Conservation (phyloP, 768 basidiomycete genomes). For the Termitomyces sp. region DNA sequence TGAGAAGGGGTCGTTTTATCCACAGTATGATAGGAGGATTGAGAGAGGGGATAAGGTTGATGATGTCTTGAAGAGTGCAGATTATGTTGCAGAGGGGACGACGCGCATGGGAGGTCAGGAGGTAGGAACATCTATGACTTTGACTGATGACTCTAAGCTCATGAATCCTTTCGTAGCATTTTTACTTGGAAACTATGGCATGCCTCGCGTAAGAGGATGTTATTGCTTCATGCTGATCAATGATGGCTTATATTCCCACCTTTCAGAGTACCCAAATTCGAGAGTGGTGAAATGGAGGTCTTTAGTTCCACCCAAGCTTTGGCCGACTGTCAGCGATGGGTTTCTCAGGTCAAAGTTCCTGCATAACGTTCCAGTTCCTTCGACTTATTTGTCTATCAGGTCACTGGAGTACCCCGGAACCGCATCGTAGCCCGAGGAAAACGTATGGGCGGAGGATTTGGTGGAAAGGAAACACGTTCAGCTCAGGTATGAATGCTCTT, state of each 20-base stretch:
- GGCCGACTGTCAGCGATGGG: slow-evolving; percentile 13
- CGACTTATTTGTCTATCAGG: neutral
- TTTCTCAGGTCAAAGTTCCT: slow-evolving; percentile 8
- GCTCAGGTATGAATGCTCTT: slow-evolving; percentile 4
- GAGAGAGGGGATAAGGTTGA: slow-evolving; percentile 12
- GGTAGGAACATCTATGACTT: neutral
- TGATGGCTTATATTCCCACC: neutral
- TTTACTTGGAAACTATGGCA: slow-evolving; percentile 16
- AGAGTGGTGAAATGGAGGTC: slow-evolving; percentile 16
- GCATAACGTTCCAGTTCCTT: neutral
- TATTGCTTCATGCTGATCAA: too few relatives aligned
- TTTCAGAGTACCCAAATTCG: slow-evolving; percentile 10
- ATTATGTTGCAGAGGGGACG: slow-evolving; percentile 8
- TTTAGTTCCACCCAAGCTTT: slow-evolving; percentile 13
- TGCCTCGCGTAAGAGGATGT: slow-evolving; percentile 9
- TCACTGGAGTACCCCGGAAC: slow-evolving; percentile 15
- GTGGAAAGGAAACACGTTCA: slow-evolving; percentile 13
- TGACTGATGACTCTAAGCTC: neutral
- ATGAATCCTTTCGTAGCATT: slow-evolving; percentile 4
- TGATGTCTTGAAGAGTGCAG: neutral
- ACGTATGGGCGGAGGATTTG: slow-evolving; percentile 15
- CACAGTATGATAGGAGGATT: slow-evolving; percentile 10
- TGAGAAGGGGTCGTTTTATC: slow-evolving; percentile 7
- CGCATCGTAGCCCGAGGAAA: slow-evolving; percentile 11
- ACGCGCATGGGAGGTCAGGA: slow-evolving; percentile 16